Conservation (phyloP, 768 basidiomycete species). For the Lactarius vividus region DNA sequence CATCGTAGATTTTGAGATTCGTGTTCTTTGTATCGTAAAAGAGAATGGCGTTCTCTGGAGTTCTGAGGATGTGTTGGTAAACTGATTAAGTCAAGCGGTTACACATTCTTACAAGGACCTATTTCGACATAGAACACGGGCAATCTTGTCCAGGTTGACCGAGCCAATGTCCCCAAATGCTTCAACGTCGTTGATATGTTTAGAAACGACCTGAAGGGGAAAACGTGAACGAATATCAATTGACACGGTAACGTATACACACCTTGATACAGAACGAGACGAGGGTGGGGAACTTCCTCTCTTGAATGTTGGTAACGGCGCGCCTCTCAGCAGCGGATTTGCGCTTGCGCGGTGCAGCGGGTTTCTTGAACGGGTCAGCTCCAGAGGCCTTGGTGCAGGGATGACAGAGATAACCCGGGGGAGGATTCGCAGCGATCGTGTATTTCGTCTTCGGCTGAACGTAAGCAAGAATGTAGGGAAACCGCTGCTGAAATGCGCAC, state of each 20-base stretch:
- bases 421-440: constrained; percentile 68
- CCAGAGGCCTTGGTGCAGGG: constrained; percentile 77
- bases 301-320: constrained; percentile 65
- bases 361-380: constrained; percentile 83
- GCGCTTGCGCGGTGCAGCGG: constrained; percentile 56
- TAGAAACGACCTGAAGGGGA: constrained; percentile 67
- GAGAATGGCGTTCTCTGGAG: constrained; percentile 70
- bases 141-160: constrained; percentile 80
- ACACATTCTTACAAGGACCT: constrained; percentile 62
- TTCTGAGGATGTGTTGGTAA: constrained; percentile 44
- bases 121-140: constrained; percentile 78
- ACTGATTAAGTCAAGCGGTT: not conserved
- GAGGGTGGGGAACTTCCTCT: constrained; percentile 64
- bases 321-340: constrained; percentile 65
- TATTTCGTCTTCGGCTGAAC: constrained; percentile 68
- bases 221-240: not conserved
- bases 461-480: constrained; percentile 1
- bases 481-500: constrained; percentile 45
- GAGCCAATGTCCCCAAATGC: constrained; percentile 84
- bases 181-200: constrained; percentile 86
- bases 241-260: constrained; percentile 23
- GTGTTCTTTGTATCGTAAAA: constrained; percentile 78
- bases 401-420: constrained; percentile 81
- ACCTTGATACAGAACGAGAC: constrained; percentile 83
- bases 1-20: constrained; percentile 77